Base-by-base conservation (phyloP, 805 yeast species). In the Blastobotrys terrestris region DNA sequence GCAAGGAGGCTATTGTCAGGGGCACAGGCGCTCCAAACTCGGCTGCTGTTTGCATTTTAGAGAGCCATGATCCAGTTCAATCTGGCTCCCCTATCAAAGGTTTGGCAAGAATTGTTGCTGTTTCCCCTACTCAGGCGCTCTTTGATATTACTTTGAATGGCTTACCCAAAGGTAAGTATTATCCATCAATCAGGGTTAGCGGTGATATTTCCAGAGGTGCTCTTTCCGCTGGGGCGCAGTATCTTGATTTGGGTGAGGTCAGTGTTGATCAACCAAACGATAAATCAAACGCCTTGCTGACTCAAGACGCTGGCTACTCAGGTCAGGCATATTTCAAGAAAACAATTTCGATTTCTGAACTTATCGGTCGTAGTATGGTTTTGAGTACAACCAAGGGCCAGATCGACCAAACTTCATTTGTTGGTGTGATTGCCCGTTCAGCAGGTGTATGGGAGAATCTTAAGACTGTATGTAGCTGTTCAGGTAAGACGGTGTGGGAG, bases 361-460 rank as follows among this genome's bases (percentile, higher is more conserved):
- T 87, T 46, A 85, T 88, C 57, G 96, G 96, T 18, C 74, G 95
- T 35, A 67, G 76, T 20, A 68, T 77, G 48, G 72, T 73, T 5
- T 63, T 76, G 6, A 61, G 68, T 13, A 48, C 58, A 1, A 53
- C 55, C 21, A 53, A 56, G 1, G 58, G 59, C 4, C 60, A 60
- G 13, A 53, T 60, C 58, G 5, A 52, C 57, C 47, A 51, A 3
- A 47, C 49, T 31, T 55, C 64, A 13, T 69, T 87, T 7, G 84
- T 83, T 48, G 98, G 99, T 31, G 96, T 92, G 20, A 81, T 94
- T 64, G 98, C 98, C 0, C 78, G 98, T 63, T 85, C 95, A 62
- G 98, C 99, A 1, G 99, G 99, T 14, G 87, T 83, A 21, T 94
- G 98, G 97, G 96, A 92, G 65, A 94, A 94, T 69, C 87, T 85